Base-by-base conservation (phyloP, 257 asterid species). In the Primulina huaijiensis region DNA sequence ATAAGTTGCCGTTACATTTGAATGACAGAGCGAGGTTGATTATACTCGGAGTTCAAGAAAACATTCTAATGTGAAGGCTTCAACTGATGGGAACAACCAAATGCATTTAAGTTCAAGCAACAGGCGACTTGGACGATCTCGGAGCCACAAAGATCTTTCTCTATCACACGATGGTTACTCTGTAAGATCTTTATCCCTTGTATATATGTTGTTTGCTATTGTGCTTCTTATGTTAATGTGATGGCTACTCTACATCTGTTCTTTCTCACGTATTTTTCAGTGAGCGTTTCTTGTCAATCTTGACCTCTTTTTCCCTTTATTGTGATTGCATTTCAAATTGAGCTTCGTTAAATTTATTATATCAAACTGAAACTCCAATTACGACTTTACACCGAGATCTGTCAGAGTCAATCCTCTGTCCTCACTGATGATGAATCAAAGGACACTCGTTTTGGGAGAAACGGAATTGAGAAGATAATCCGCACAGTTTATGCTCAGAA, bases 401-500 rank as follows among this genome's bases (percentile, higher is more conserved):
- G 31, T 63, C 82, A 89, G 97, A 92, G 96, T 68, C 91, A 92
- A 53, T 87, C 93, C 65, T 89, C 93, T 71, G 88, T 82, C 35
- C 75, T 86, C 78, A 86, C 97, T 58, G 96, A 92, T 67, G 97
- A 89, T 64, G 96, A 92, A 52, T 72, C 82, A 61, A 87, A 80
- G 80, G 92, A 81, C 75, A 69, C 80, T 77, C 80, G 63, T 75
- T 62, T 72, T 68, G 80, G 80, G 68, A 83, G 76, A 84, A 72
- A 78, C 74, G 90, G 86, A 76, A 82, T 64, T 40, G 92, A 82
- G 87, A 89, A 87, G 87, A 86, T 87, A 66, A 85, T 92, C 80
- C 84, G 70, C 65, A 77, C 90, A 72, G 95, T 87, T 64, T 79
- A 84, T 85, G 79, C 90, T 29, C 91, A 85, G 73, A 85, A 87